These are phyloP conservation scores for Cladosporium halotolerans DNA, from an alignment of 2,329 filamentous ascomycete species.

Conservation along the genomic window DNA sequence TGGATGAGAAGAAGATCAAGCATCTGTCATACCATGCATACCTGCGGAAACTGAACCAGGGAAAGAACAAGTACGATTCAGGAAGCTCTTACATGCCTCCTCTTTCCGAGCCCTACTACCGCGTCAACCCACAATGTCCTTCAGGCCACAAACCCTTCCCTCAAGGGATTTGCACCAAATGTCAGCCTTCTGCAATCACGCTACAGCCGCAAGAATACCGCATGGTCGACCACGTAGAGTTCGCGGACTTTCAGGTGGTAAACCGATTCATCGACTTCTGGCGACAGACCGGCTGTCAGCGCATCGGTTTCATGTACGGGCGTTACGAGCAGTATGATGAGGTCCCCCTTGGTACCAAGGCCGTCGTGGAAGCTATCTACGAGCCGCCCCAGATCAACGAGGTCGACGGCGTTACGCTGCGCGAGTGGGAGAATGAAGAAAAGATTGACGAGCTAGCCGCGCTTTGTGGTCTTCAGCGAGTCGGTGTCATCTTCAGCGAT, in stretches of 20 bases:
- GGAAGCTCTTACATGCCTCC: constrained; percentile 95
- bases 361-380: constrained; percentile 93
- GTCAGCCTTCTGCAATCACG: constrained; percentile 93
- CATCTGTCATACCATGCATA: constrained; percentile 95
- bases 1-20: constrained; percentile 96
- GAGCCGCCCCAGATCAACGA: constrained; percentile 90
- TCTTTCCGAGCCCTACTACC: constrained; percentile 84
- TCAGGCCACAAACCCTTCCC: constrained; percentile 91
- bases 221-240: constrained; percentile 98
- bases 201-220: constrained; percentile 89
- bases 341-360: constrained; percentile 89
- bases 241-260: constrained; percentile 75
- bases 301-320: constrained; percentile 86
- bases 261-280: constrained; percentile 89
- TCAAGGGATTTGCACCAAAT: constrained; percentile 95
- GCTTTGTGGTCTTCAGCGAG: constrained; percentile 76
- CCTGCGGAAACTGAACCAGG: constrained; percentile 87
- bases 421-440: constrained; percentile 77
- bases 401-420: constrained; percentile 76
- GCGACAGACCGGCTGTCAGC: constrained; percentile 76
- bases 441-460: constrained; percentile 74
- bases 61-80: constrained; percentile 91
- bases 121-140: constrained; percentile 82
- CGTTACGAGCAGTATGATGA: constrained; percentile 85
- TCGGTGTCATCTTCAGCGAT: constrained; percentile 94